A percentile compares a stretch with the other conserved stretches of the same genome.
phyloP scores from a whole-genome alignment of 2,329 filamentous ascomycete species.

The Graphilbum fragrans region DNA sequence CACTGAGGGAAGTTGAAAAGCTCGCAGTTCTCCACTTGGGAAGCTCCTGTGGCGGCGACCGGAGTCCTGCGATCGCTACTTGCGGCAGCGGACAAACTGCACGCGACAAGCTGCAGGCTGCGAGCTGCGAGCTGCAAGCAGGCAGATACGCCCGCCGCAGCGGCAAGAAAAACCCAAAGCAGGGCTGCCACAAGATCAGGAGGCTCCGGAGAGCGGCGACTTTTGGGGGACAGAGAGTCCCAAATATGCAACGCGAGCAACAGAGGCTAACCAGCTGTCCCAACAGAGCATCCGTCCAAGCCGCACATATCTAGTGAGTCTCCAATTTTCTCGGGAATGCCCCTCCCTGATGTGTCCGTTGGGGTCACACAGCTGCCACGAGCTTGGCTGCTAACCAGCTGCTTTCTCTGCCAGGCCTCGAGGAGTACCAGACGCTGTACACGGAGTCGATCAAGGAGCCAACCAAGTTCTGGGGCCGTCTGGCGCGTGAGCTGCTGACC shows the following conservation, averaged over 20 bases:
- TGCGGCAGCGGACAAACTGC: no score
- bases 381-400: no score
- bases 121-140: no score
- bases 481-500: slow-evolving; percentile 77
- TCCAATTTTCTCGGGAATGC: not conserved
- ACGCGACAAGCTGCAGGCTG: no score
- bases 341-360: not conserved
- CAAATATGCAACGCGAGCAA: not conserved
- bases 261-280: not conserved
- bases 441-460: slow-evolving; percentile 83
- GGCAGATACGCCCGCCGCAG: no score
- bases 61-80: no score
- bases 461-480: slow-evolving; percentile 76
- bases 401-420: slow-evolving; percentile 36
- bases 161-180: no score
- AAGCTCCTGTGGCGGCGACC: not conserved
- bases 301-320: slow-evolving; percentile 53
- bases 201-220: no score
- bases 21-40: not conserved
- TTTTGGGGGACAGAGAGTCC: not conserved
- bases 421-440: slow-evolving; percentile 58
- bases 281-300: slow-evolving; percentile 54
- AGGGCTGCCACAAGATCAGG: no score
- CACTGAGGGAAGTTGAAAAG: not conserved
- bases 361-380: no score